Evolutionary conservation across 441 rosid genomes (phyloP).

Genomic region (Francoa sonchifolia): DNA sequence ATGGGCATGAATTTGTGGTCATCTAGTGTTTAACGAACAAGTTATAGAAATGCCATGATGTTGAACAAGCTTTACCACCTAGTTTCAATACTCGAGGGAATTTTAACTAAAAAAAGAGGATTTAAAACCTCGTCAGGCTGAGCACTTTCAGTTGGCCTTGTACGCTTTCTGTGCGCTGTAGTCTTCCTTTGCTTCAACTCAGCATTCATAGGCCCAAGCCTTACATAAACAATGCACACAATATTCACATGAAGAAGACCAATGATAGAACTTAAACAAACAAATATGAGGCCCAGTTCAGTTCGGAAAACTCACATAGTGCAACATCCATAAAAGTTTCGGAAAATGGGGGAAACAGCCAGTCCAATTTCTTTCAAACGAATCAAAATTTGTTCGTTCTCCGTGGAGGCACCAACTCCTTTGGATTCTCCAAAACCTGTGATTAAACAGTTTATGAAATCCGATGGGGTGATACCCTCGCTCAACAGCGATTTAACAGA

Average conservation of each 20-base stretch:
- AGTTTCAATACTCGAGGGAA: no score
- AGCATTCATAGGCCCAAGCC: slow-evolving; percentile 62
- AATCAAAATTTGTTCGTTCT: no score
- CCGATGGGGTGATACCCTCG: slow-evolving; percentile 12
- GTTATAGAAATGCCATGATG: neutral
- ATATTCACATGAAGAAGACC: slow-evolving; percentile 5
- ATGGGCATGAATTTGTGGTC: no score
- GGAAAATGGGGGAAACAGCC: slow-evolving; percentile 9
- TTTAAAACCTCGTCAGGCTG: slow-evolving; percentile 66
- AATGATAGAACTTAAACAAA: neutral
- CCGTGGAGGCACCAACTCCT: slow-evolving; percentile 2
- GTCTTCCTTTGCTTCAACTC: slow-evolving; percentile 39
- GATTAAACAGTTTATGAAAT: slow-evolving; percentile 14
- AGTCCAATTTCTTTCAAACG: slow-evolving; percentile 20
- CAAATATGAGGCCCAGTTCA: no score
- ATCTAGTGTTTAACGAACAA: no score
- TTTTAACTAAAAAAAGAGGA: no score
- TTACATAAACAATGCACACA: slow-evolving; percentile 10
- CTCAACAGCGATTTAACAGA: slow-evolving; percentile 17
- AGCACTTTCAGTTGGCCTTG: slow-evolving; percentile 30
- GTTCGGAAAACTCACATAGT: slow-evolving; percentile 25
- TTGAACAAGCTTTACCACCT: no score
- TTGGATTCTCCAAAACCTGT: slow-evolving; percentile 10
- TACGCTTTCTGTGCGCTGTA: slow-evolving; percentile 19
- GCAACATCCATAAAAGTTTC: slow-evolving; percentile 12